Base-by-base conservation (phyloP, 2,329 filamentous ascomycete genomes). In the Xylaria arbuscula region DNA sequence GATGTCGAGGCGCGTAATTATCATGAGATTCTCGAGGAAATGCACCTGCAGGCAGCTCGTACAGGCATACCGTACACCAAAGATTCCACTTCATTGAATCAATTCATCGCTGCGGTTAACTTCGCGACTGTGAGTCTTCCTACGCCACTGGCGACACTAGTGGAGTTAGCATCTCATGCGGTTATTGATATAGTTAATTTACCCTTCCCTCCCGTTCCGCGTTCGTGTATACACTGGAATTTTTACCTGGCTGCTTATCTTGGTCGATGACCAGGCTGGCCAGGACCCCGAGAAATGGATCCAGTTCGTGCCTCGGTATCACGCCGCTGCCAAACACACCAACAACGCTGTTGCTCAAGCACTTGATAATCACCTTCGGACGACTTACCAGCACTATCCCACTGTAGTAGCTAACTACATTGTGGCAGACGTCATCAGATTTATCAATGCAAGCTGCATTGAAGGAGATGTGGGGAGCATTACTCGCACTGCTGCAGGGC, bases 161-260 rank as follows among this genome's bases (percentile, higher is more conserved):
- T 11, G 28, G 3, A 9, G 47, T 15, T 17, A 3, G 42, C 3
- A 54, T 32, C 48, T 57, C 28, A 50, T 2, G n/a, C 17, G 5
- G 2, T 19, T 22, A 19, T 17, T 15, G 1, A 24, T 3, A 24
- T 24, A 67, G 64, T 17, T 67, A 38, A 64, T 60, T 34, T 70
- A 40, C 32, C 15, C 63, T n/a, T 51, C 42, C 2, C 70, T 70
- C 22, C 66, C 70, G 7, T 62, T 74, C 11, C 72, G 77, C 11
- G 66, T 76, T 22, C 76, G 76, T 42, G 66, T 80, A 36, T 77
- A 76, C 64, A 65, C 76, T 7, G 76, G 76, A n/a, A 76, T 80
- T n/a, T 75, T 74, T 54, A 78, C 78, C 15, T 77, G 76, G 67
- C 57, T 79, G 1, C 72, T 70, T 6, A 70, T 76, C 42, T 64